These are phyloP conservation scores for Hygrophila difformis DNA, from an alignment of 257 asterid genomes.

Conservation along the genomic window DNA sequence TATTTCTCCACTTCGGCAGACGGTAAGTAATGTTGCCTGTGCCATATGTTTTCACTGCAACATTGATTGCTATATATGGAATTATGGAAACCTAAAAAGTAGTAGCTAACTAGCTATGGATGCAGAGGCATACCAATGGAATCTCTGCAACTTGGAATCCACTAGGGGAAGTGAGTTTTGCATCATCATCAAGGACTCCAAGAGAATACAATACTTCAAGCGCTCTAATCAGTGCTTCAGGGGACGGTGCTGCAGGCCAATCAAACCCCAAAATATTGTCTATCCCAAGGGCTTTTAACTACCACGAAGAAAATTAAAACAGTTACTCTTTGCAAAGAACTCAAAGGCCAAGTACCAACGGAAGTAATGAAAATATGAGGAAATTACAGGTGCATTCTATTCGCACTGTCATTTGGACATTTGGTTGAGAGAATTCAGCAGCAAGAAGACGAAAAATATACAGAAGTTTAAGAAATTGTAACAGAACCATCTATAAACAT, in stretches of 20 bases:
- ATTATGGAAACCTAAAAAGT: too few species aligned
- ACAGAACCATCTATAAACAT: too few species aligned
- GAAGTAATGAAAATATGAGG: background rate
- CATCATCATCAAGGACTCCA: conserved; percentile 86
- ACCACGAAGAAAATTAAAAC: conserved; percentile 18
- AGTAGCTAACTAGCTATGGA: too few species aligned
- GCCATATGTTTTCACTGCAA: too few species aligned
- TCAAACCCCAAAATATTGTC: conserved; percentile 93
- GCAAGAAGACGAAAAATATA: too few species aligned
- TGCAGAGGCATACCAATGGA: conserved; percentile 55
- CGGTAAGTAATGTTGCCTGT: too few species aligned
- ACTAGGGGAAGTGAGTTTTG: conserved; percentile 81
- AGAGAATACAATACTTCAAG: conserved; percentile 90
- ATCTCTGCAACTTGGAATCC: conserved; percentile 97
- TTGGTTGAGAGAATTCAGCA: too few species aligned
- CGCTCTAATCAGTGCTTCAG: conserved; percentile 94
- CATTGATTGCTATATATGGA: too few species aligned
- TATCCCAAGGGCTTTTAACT: conserved; percentile 89
- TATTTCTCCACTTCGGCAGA: too few species aligned
- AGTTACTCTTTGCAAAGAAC: conserved; percentile 3
- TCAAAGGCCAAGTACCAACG: conserved; percentile 3
- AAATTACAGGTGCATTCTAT: background rate
- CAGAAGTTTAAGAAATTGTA: too few species aligned
- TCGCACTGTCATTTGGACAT: too few species aligned
- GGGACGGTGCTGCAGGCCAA: conserved; percentile 95